Base-by-base conservation (phyloP, 345 rosid genomes). In the Excoecaria cochinchinensis region DNA sequence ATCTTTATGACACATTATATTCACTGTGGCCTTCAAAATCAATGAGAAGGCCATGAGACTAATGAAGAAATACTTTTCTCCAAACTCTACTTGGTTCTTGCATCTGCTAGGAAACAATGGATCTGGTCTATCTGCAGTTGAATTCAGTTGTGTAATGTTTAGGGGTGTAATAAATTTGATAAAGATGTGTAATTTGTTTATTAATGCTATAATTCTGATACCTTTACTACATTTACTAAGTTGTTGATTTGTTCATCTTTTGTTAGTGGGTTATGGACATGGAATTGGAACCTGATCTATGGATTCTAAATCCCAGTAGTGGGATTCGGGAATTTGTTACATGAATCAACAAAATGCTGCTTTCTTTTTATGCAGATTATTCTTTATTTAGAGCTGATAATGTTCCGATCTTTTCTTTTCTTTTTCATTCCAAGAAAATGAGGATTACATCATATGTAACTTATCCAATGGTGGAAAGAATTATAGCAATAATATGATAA, bases 111-210 rank as follows among this genome's bases (percentile, higher is more conserved):
- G 48, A 44, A 44, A 10, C 48, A 44, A 10, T 44, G 7, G 48
- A 44, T 44, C 48, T 44, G 48, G 48, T 5, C 48, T 44, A 5
- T 44, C 48, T 44, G 10, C 48, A 44, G 48, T 44, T 44, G 48
- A 3, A 44, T 44, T 6, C 8, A 10, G 9, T 44, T 5, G 48
- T 44, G 8, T 44, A 44, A 66, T 53, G 55, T 68, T 77, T 68
- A 51, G 66, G 39, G 66, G 61, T 69, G 74, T 22, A 75, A 72
- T 53, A 78, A 65, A 51, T 67, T 63, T 59, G 73, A 62, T 44
- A 44, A 69, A 52, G 71, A 82, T 80, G 83, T 82, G 83, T 82
- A 83, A 76, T 77, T 44, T 68, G 55, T 67, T 71, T 39, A 74
- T 52, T 44, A 55, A 16, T 17, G 48, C 58, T 55, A 17, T 55